Base-by-base conservation (phyloP, 2,329 filamentous ascomycete species). In the Aspergillus viridinutans region DNA sequence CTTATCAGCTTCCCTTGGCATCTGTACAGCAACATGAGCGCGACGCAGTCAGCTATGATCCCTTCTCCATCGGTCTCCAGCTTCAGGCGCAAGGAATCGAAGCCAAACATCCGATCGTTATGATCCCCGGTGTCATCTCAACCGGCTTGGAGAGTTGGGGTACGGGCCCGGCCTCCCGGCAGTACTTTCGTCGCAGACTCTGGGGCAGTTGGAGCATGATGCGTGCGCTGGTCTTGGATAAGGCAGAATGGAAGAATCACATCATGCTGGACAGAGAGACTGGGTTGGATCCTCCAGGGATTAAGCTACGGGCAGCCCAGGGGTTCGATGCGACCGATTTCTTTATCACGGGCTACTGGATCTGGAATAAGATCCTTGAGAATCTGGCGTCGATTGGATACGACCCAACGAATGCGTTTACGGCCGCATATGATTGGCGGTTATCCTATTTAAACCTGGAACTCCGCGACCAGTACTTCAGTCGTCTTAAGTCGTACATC, bases 181-280 rank as follows among this genome's bases (percentile, higher is more conserved):
- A 88, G 58, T 99, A 97, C 75, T 99, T 99, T 74, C 83, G 94
- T 61, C 96, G 95, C 77, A 83, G 94, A 54, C 78, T 99, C 51
- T 99, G 94, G 94, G 94, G 94, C 4, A 96, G 91, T 65, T 99
- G 95, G 94, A 96, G 85, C 62, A 99, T 99, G 94, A 97, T 99
- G 92, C 85, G 89, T 51, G 93, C 94, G 0, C 77, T 99, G 62
- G 90, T 99, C 1, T 76, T 96, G 67, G 94, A 97, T 73, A 97
- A 97, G 75, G 87, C 95, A 28, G 82, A 84, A 35, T 99, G 94
- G 94, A 99, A 97, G 79, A 87, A 81, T 67, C 94, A 99, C 72
- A 90, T 99, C 64, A 97, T 97, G 92, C 82, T 99, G 10, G 94
- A 99, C 74, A 92, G 93, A 72, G 75, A 85, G 40, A 97, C 93